Percentiles rank a stretch among this genome's conserved stretches.
These are phyloP conservation scores for Trichothecium roseum DNA, from an alignment of 2,329 filamentous ascomycete species.

Conservation along the genomic window DNA sequence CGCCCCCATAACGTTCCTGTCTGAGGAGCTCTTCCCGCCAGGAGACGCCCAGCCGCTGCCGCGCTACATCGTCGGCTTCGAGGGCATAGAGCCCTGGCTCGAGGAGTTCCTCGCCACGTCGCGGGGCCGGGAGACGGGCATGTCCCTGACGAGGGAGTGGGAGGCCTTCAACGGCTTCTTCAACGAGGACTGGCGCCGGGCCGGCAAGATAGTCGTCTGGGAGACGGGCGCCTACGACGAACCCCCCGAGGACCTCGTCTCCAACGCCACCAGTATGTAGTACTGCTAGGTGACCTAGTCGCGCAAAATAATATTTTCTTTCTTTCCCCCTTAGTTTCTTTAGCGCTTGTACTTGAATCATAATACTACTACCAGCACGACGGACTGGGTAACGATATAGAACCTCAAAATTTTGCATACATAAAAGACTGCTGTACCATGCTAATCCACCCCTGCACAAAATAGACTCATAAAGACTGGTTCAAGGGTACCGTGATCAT, in stretches of 20 bases:
- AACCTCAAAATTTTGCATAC: too few relatives aligned
- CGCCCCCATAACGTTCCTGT: constrained; percentile 45
- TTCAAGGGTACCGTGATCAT: too few relatives aligned
- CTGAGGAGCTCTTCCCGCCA: constrained; percentile 34
- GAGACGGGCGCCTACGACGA: constrained; percentile 29
- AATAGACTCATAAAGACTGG: too few relatives aligned
- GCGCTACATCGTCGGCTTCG: constrained; percentile 50
- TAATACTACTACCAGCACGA: too few relatives aligned
- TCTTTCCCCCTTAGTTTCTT: background rate
- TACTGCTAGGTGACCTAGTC: background rate
- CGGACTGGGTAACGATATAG: too few relatives aligned
- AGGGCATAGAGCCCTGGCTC: constrained; percentile 42
- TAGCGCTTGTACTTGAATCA: too few relatives aligned
- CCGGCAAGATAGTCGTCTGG: constrained; percentile 51
- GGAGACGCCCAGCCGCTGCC: constrained; percentile 25
- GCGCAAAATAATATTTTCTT: background rate
- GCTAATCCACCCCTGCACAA: too few relatives aligned
- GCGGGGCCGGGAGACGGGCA: constrained; percentile 27
- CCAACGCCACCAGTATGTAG: too few relatives aligned
- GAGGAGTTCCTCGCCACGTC: constrained; percentile 29
- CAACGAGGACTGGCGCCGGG: constrained; percentile 49
- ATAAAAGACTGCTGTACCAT: too few relatives aligned
- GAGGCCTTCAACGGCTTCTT: constrained; percentile 49
- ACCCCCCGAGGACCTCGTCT: too few relatives aligned
- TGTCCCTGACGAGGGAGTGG: constrained; percentile 41